These are phyloP conservation scores for Zopfochytrium polystomum DNA, from an alignment of 371 early-diverging fungal genomes.

Conservation along the genomic window DNA sequence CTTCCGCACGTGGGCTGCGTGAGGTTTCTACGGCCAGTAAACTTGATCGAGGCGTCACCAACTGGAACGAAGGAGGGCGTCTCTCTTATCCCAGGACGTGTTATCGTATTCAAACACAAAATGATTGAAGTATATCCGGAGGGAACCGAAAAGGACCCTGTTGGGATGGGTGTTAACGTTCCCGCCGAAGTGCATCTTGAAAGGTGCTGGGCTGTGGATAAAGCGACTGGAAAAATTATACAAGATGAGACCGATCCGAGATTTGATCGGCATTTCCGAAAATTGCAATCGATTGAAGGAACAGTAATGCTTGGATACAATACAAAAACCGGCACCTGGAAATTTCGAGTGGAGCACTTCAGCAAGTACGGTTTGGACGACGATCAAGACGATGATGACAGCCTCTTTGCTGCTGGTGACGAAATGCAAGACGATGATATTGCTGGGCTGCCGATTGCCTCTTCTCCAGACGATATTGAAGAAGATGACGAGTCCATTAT, in stretches of 20 bases:
- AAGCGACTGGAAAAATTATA: slow-evolving; percentile 66
- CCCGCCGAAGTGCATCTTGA: slow-evolving; percentile 77
- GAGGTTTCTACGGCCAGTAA: slow-evolving; percentile 73
- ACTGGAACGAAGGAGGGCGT: slow-evolving; percentile 36
- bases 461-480: slow-evolving; percentile 24
- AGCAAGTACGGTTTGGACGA: slow-evolving; percentile 70
- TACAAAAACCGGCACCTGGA: slow-evolving; percentile 76
- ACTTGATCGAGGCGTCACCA: slow-evolving; percentile 66
- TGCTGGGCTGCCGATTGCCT: too few relatives aligned
- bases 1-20: slow-evolving; percentile 72
- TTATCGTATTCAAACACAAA: slow-evolving; percentile 69
- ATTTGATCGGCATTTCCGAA: slow-evolving; percentile 64
- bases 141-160: slow-evolving; percentile 62
- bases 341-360: slow-evolving; percentile 84
- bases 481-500: slow-evolving; percentile 19
- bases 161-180: slow-evolving; percentile 84
- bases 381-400: slow-evolving; percentile 44
- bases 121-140: slow-evolving; percentile 81
- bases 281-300: slow-evolving; percentile 62
- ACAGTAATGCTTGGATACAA: slow-evolving; percentile 78
- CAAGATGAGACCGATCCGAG: slow-evolving; percentile 66
- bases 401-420: background rate
- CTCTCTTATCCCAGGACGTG: slow-evolving; percentile 65
- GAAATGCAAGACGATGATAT: slow-evolving; percentile 19
- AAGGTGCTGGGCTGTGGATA: slow-evolving; percentile 78